phyloP scores from a whole-genome alignment of 2,329 filamentous ascomycete species.

The Xylaria sp. region DNA sequence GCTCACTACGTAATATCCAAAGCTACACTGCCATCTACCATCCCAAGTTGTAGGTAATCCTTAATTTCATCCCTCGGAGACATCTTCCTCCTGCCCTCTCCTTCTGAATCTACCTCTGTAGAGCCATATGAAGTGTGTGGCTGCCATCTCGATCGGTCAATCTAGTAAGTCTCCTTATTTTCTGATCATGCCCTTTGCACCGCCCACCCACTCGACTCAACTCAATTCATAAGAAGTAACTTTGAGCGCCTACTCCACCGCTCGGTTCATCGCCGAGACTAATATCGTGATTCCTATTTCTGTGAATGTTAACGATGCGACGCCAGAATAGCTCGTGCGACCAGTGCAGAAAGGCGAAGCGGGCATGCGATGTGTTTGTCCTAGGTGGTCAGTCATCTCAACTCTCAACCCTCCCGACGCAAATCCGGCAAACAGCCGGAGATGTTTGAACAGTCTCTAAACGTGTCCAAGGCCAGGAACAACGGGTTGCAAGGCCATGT shows the following conservation, averaged over 20 bases:
- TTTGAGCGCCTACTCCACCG: not conserved
- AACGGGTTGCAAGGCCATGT: not conserved
- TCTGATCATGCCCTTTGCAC: not conserved
- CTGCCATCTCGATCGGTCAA: not conserved
- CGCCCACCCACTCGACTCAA: not conserved
- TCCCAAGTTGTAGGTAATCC: too few relatives aligned
- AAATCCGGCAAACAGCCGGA: not conserved
- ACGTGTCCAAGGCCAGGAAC: conserved; percentile 5
- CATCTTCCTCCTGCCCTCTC: not conserved
- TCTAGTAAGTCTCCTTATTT: not conserved
- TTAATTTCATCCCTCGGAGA: not conserved
- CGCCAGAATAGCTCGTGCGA: conserved; percentile 9
- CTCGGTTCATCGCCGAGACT: not conserved
- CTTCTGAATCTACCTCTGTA: not conserved
- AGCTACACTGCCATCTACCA: too few relatives aligned
- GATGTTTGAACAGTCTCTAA: conserved; percentile 2
- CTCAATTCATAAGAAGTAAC: not conserved
- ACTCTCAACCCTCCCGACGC: not conserved
- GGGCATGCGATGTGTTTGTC: not conserved
- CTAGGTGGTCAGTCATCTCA: conserved; percentile 1
- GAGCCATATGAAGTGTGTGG: not conserved
- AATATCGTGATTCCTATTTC: not conserved
- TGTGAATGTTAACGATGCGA: conserved; percentile 1
- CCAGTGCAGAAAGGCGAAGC: conserved; percentile 6
- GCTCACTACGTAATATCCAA: not conserved